phyloP scores from a whole-genome alignment of 2,329 filamentous ascomycete genomes.

The Grosmannia huntii region DNA sequence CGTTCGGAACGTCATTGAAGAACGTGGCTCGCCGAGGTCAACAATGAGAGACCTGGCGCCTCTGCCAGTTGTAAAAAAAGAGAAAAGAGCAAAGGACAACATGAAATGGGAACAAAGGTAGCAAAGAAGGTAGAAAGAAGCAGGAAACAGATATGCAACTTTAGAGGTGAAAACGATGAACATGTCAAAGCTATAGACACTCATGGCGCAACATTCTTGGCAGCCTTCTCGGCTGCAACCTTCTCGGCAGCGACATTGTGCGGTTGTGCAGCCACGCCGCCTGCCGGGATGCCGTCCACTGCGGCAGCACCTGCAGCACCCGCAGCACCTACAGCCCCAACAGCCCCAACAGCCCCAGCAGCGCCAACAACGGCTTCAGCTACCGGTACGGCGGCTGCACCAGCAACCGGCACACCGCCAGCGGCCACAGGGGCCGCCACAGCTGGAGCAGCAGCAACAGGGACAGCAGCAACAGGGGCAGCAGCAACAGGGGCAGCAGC shows the following conservation, averaged over 20 bases:
- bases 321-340: neutral
- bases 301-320: neutral
- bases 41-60: conserved; percentile 1
- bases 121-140: neutral
- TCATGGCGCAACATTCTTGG: conserved; percentile 5
- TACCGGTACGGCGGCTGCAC: neutral
- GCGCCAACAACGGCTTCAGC: neutral
- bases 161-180: neutral
- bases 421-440: neutral
- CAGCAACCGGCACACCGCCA: neutral
- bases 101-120: neutral
- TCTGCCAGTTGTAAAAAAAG: neutral
- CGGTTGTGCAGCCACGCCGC: neutral
- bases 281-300: neutral
- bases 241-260: conserved; percentile 4
- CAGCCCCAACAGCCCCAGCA: neutral
- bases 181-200: neutral
- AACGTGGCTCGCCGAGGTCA: neutral
- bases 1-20: neutral
- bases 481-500: neutral
- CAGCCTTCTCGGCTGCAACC: conserved; percentile 3
- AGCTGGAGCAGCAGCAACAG: neutral
- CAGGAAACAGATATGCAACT: neutral
- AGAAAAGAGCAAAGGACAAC: neutral
- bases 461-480: neutral